Conservation (phyloP, 169 alveolate species). For the Cryptosporidium sp. region DNA sequence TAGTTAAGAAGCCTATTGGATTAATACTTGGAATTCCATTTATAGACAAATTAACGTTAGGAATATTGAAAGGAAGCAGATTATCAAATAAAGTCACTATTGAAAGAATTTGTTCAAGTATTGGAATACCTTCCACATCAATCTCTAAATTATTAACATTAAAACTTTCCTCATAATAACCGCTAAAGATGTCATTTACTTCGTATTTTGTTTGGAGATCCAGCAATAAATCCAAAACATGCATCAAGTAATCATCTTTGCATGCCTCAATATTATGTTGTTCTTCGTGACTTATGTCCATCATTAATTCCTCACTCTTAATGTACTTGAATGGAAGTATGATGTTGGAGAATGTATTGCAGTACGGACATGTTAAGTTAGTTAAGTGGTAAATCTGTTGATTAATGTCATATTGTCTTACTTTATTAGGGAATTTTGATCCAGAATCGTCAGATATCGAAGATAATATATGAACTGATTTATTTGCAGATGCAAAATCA, state of each 20-base stretch:
- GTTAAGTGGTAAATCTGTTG: slow-evolving; percentile 24
- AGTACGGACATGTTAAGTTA: slow-evolving; percentile 55
- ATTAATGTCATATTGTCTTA: not conserved
- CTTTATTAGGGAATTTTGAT: not conserved
- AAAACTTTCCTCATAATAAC: not conserved
- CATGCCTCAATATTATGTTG: not conserved
- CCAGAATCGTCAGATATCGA: not conserved
- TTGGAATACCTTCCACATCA: not conserved
- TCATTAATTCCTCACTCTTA: not conserved
- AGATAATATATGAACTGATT: slow-evolving; percentile 8
- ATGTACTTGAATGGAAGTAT: slow-evolving; percentile 22
- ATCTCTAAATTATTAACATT: not conserved
- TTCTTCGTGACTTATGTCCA: not conserved
- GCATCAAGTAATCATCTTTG: not conserved
- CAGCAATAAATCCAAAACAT: not conserved
- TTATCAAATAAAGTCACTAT: slow-evolving; percentile 1
- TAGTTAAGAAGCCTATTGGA: slow-evolving; percentile 23
- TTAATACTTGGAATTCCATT: not conserved
- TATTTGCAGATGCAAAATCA: not conserved
- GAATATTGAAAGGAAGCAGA: slow-evolving; percentile 24
- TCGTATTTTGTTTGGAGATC: not conserved
- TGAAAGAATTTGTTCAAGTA: slow-evolving; percentile 38
- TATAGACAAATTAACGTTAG: not conserved
- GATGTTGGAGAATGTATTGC: slow-evolving; percentile 23
- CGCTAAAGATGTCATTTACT: not conserved